Evolutionary conservation across 345 rosid genomes (phyloP), one percentile per base, ranked within the genome.

Genomic region (Limnanthes douglasii): DNA sequence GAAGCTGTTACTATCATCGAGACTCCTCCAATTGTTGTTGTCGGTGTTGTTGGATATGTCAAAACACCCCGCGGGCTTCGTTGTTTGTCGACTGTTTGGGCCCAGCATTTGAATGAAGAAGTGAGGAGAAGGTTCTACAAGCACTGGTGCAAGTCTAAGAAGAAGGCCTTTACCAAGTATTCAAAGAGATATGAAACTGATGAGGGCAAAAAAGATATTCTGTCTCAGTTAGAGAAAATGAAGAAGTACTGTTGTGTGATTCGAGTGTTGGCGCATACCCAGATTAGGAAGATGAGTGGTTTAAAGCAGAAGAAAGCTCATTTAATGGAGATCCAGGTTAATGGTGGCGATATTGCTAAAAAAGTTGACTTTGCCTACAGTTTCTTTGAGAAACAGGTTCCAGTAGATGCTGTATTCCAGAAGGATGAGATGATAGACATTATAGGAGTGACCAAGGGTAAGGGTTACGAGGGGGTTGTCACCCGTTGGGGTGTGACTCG

Each of bases 401-500:
- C 84, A 0, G 45, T 75, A 9, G 75, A 70, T 45, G 61, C 73
- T 24, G 66, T 75, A 15, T 75, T 75, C 84, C 72, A 59, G 61
- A 75, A 75, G 65, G 84, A 75, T 59, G 84, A 75, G 53, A 67
- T 70, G 78, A 70, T 75, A 28, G 84, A 75, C 33, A 46, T 75
- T 53, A 75, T 75, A 26, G 84, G 78, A 11, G 84, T 75, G 21
- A 75, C 78, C 5, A 75, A 75, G 68, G 84, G 84, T 52, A 75
- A 75, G 34, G 84, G 84, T 56, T 70, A 67, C 34, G 84, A 70
- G 46, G 84, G 84, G 53, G 84, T 75, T 34, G 78, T 75, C 5
- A 70, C 85, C 23, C 79, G 85, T 15, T 75, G 85, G 85, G 85
- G 85, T 24, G 85, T 71, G 29, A 75, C 85, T 18, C 79, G 79